Conservation (phyloP, 202 grass and related monocot genomes). For the Zoysia matrella region DNA sequence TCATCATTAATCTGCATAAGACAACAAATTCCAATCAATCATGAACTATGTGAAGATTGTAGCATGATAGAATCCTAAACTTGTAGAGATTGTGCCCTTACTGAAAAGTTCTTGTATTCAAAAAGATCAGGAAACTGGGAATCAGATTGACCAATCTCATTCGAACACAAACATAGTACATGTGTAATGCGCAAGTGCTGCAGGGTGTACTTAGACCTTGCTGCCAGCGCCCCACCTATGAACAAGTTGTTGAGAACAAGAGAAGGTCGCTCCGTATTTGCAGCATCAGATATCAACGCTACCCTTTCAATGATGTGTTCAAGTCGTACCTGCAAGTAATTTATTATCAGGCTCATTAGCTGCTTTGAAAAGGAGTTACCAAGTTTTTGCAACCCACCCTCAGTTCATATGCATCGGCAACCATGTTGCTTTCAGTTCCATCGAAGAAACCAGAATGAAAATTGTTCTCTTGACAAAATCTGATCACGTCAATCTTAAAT, state of each 20-base stretch:
- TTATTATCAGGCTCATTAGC: conserved; percentile 25
- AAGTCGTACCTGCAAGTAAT: conserved; percentile 77
- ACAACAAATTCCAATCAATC: background rate
- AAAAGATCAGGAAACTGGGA: conserved; percentile 93
- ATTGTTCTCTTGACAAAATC: conserved; percentile 91
- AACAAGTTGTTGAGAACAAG: conserved; percentile 75
- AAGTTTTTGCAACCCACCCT: conserved; percentile 53
- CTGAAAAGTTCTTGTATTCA: conserved; percentile 95
- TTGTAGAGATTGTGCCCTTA: conserved; percentile 50
- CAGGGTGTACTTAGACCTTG: conserved; percentile 88
- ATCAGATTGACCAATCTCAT: conserved; percentile 99
- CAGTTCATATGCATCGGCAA: conserved; percentile 87
- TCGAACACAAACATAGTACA: conserved; percentile 95
- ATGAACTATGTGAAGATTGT: conserved; percentile 14
- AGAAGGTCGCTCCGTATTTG: conserved; percentile 88
- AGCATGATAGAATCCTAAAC: conserved; percentile 23
- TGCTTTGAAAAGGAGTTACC: conserved; percentile 8
- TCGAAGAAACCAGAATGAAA: conserved; percentile 95
- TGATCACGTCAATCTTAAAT: conserved; percentile 75
- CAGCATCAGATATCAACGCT: conserved; percentile 78
- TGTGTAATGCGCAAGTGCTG: conserved; percentile 88
- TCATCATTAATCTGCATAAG: conserved; percentile 83
- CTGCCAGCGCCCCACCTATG: conserved; percentile 91
- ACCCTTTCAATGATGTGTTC: conserved; percentile 97
- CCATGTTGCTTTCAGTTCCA: conserved; percentile 82